These are phyloP conservation scores for Diaporthe sp. DNA, from an alignment of 2,329 filamentous ascomycete genomes.

Conservation along the genomic window DNA sequence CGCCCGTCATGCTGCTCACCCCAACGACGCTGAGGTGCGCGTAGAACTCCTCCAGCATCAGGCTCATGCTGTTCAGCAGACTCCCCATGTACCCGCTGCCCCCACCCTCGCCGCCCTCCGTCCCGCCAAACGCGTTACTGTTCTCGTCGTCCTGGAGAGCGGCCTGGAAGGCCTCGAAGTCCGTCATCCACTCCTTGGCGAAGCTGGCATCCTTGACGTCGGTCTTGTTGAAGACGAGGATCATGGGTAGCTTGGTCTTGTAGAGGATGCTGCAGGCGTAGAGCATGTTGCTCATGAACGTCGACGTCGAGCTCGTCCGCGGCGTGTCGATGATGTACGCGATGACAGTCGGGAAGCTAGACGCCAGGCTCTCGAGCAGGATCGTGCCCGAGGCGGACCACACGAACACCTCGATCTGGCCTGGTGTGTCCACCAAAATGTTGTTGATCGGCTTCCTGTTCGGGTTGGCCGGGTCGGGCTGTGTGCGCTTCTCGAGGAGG, in stretches of 20 bases:
- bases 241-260: conserved; percentile 99
- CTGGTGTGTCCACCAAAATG: conserved; percentile 94
- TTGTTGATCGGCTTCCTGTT: conserved; percentile 78
- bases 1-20: conserved; percentile 92
- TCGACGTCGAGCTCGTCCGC: conserved; percentile 90
- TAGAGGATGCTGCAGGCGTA: conserved; percentile 99
- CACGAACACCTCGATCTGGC: conserved; percentile 98
- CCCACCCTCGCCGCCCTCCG: conserved; percentile 73
- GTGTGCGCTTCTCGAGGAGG: conserved; percentile 89
- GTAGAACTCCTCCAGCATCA: conserved; percentile 98
- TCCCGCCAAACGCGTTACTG: conserved; percentile 79
- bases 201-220: conserved; percentile 93
- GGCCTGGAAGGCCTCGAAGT: conserved; percentile 95
- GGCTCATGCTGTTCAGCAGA: conserved; percentile 95
- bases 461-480: conserved; percentile 71
- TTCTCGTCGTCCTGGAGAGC: conserved; percentile 87
- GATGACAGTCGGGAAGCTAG: conserved; percentile 95
- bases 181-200: conserved; percentile 99
- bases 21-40: conserved; percentile 92
- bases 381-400: conserved; percentile 98
- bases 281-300: conserved; percentile 99
- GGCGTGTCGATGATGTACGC: conserved; percentile 99
- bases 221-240: conserved; percentile 98
- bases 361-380: conserved; percentile 90
- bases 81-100: conserved; percentile 97